Evolutionary conservation across 352 stramenopile genomes (phyloP).

Genomic region (Lagenidium giganteum): DNA sequence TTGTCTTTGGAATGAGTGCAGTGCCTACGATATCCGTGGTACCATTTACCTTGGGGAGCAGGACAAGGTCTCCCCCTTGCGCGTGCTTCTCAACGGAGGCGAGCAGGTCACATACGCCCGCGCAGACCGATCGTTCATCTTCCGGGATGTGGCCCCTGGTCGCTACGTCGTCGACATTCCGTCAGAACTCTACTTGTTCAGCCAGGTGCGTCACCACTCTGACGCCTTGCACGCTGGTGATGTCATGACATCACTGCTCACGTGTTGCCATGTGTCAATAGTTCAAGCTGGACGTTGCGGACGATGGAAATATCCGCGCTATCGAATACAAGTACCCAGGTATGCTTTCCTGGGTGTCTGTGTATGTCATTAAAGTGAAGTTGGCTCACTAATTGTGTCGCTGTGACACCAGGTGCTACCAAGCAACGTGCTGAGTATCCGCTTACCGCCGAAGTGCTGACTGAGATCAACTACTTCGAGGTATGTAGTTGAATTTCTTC

Average conservation of each 20-base stretch:
- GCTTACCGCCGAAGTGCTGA: constrained; percentile 54
- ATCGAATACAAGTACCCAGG: constrained; percentile 82
- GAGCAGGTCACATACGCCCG: constrained; percentile 66
- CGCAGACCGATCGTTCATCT: constrained; percentile 60
- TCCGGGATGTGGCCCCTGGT: constrained; percentile 62
- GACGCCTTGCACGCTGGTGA: not conserved
- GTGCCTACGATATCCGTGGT: constrained; percentile 52
- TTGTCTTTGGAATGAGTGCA: constrained; percentile 4
- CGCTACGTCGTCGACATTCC: constrained; percentile 77
- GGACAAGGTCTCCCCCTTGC: constrained; percentile 55
- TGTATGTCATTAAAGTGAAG: not conserved
- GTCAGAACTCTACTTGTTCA: constrained; percentile 65
- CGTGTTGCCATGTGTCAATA: too few relatives aligned
- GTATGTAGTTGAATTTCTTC: too few relatives aligned
- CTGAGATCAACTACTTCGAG: constrained; percentile 80
- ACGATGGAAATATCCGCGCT: constrained; percentile 45
- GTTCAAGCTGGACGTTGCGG: constrained; percentile 56
- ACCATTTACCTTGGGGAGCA: constrained; percentile 39
- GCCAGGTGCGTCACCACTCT: constrained; percentile 24
- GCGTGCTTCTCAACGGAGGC: constrained; percentile 68
- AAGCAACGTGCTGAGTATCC: constrained; percentile 61
- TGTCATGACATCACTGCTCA: too few relatives aligned
- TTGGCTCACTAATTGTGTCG: not conserved
- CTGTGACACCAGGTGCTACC: constrained; percentile 22
- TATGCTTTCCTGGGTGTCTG: not conserved